These are phyloP conservation scores for Narthecium ossifragum DNA, from an alignment of 106 monocot genomes.

Conservation along the genomic window DNA sequence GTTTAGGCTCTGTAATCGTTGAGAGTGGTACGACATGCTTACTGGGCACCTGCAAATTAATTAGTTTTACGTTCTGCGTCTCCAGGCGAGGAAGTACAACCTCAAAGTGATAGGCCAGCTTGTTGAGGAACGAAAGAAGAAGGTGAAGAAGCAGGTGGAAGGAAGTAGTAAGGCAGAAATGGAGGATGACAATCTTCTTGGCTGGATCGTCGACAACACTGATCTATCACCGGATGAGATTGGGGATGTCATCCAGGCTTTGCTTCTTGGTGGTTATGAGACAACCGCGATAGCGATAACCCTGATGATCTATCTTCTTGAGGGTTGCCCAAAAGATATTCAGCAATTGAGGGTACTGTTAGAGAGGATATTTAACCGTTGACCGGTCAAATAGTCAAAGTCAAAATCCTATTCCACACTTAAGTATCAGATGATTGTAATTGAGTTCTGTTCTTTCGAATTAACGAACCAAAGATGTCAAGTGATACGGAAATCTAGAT, in stretches of 20 bases:
- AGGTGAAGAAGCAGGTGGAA: neutral
- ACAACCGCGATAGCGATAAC: slow-evolving; percentile 1
- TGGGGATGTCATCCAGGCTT: neutral
- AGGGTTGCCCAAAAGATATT: neutral
- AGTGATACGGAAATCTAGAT: too few relatives aligned
- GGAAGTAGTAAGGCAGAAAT: neutral
- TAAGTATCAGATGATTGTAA: too few relatives aligned
- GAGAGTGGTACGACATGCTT: neutral
- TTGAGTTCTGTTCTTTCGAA: too few relatives aligned
- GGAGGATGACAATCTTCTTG: slow-evolving; percentile 1
- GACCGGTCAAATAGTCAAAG: too few relatives aligned
- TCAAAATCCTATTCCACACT: too few relatives aligned
- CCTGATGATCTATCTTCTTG: neutral
- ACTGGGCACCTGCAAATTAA: neutral
- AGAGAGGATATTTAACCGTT: too few relatives aligned
- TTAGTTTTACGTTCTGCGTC: neutral
- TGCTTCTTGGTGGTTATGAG: neutral
- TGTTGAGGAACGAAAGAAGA: too few relatives aligned
- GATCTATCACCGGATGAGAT: neutral
- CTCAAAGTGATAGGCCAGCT: too few relatives aligned
- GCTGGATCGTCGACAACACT: neutral
- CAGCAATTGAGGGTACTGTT: neutral
- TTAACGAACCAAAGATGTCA: too few relatives aligned
- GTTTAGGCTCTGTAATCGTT: too few relatives aligned
- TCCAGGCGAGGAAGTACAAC: neutral